Conservation (phyloP, 2,329 filamentous ascomycete genomes). For the Talaromyces pinophilus region DNA sequence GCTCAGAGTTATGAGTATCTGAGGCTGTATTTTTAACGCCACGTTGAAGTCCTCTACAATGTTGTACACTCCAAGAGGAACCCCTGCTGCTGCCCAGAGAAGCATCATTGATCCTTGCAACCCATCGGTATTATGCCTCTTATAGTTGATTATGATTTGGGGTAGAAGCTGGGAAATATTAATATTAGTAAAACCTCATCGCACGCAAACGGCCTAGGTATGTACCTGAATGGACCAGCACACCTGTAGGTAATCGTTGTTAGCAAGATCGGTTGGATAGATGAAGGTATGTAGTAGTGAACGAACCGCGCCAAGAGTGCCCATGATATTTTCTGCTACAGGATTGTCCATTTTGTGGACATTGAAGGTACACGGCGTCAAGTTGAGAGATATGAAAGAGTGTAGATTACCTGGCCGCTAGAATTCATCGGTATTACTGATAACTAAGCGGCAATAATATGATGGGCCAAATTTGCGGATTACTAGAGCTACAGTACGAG, state of each 20-base stretch:
- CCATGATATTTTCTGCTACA: conserved; percentile 1
- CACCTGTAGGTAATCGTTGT: background rate
- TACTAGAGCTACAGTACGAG: too few species aligned
- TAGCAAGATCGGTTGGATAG: background rate
- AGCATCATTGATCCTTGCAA: background rate
- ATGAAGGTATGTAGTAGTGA: background rate
- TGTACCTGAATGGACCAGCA: background rate
- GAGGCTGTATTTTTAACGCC: background rate
- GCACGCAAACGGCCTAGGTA: background rate
- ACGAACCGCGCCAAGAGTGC: background rate
- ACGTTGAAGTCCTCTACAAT: background rate
- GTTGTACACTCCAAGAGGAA: background rate
- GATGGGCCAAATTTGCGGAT: too few species aligned
- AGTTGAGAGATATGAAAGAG: background rate
- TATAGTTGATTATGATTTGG: background rate
- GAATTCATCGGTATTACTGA: too few species aligned
- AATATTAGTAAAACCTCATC: background rate
- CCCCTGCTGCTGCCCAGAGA: background rate
- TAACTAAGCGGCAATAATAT: too few species aligned
- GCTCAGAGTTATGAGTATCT: background rate
- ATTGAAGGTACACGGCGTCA: background rate
- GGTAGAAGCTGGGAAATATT: background rate
- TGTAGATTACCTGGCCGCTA: background rate
- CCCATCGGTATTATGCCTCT: background rate
- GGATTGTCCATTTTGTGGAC: background rate